Conservation (phyloP, 2,329 filamentous ascomycete genomes). For the Xylariaceae sp. region DNA sequence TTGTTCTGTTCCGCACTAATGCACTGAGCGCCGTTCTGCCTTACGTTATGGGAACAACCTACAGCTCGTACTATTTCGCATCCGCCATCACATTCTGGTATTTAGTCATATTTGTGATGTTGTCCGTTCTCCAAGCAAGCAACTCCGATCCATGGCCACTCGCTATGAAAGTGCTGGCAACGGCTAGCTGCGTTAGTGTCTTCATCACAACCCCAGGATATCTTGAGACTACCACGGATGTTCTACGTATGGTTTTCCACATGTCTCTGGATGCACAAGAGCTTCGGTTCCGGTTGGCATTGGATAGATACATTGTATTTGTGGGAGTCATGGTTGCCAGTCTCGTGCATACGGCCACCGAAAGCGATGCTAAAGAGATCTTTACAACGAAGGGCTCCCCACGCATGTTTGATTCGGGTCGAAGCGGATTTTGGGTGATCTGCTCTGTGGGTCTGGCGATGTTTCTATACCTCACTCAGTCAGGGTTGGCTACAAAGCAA, state of each 20-base stretch:
- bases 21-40: constrained; percentile 49
- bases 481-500: constrained; percentile 26
- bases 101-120: constrained; percentile 50
- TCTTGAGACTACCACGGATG: constrained; percentile 38
- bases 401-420: constrained; percentile 6
- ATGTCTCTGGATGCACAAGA: constrained; percentile 47
- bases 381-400: constrained; percentile 15
- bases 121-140: constrained; percentile 38
- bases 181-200: constrained; percentile 36
- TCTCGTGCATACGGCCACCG: constrained; percentile 32
- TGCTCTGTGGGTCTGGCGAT: constrained; percentile 27
- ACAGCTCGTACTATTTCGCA: constrained; percentile 56
- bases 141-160: constrained; percentile 43
- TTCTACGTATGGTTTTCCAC: constrained; percentile 39
- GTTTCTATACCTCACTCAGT: constrained; percentile 33
- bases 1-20: constrained; percentile 55
- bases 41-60: constrained; percentile 54
- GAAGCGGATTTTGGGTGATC: constrained; percentile 9
- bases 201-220: constrained; percentile 35
- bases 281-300: constrained; percentile 46
- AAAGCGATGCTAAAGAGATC: constrained; percentile 16
- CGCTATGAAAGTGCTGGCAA: constrained; percentile 44
- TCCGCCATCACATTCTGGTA: constrained; percentile 61
- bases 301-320: constrained; percentile 55
- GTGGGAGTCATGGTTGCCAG: constrained; percentile 51